Evolutionary conservation across 2,329 filamentous ascomycete genomes (phyloP).

Genomic region (Penicillium sp.): DNA sequence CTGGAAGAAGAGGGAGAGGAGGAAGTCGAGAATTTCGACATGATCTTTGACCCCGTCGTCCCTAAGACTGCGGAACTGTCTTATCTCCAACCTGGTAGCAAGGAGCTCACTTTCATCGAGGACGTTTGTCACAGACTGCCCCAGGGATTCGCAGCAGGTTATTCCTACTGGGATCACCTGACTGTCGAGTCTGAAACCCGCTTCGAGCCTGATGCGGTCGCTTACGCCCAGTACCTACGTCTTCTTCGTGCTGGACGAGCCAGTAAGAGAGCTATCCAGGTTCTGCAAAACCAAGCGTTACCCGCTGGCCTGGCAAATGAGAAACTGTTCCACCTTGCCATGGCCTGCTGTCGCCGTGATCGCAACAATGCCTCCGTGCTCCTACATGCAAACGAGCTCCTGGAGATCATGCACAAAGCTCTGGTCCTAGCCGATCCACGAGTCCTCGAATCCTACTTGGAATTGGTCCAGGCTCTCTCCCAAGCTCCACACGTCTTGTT

Average conservation of each 20-base stretch:
- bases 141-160: conserved; percentile 66
- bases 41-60: conserved; percentile 46
- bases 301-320: conserved; percentile 52
- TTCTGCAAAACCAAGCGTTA: conserved; percentile 62
- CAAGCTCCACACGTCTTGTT: conserved; percentile 39
- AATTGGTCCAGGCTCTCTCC: conserved; percentile 35
- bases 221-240: conserved; percentile 72
- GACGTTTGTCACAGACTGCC: conserved; percentile 64
- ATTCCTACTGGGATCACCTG: conserved; percentile 78
- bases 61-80: conserved; percentile 21
- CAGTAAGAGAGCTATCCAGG: conserved; percentile 64
- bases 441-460: conserved; percentile 40
- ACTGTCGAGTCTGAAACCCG: conserved; percentile 55
- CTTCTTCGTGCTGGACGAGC: conserved; percentile 70
- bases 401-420: conserved; percentile 65
- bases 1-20: conserved; percentile 31
- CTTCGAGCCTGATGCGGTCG: conserved; percentile 74
- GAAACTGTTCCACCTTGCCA: conserved; percentile 72
- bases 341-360: conserved; percentile 76
- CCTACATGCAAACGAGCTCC: conserved; percentile 66
- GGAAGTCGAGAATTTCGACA: conserved; percentile 35
- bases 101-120: conserved; percentile 72
- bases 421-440: conserved; percentile 40
- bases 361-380: conserved; percentile 75
- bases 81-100: conserved; percentile 58